Percentiles rank a stretch among this genome's conserved stretches.
Evolutionary conservation across 352 stramenopile species (phyloP).

Genomic region (Globisporangium abappressorium): DNA sequence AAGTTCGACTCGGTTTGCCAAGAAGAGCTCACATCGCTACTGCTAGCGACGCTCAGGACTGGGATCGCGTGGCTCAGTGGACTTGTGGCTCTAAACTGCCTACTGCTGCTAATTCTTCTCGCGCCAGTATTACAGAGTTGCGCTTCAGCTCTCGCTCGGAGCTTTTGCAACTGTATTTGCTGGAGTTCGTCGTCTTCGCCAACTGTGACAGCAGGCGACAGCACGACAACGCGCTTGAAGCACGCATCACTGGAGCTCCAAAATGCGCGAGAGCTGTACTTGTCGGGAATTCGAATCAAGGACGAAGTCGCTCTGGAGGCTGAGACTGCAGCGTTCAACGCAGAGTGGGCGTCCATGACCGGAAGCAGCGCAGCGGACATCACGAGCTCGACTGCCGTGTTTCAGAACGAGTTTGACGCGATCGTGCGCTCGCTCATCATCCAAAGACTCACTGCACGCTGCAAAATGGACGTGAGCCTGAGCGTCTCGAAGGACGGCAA

Average conservation of each 20-base stretch:
- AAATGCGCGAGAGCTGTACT: slow-evolving; percentile 23
- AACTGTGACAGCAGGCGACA: neutral
- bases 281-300: slow-evolving; percentile 17
- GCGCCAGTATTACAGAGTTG: slow-evolving; percentile 12
- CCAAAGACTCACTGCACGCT: slow-evolving; percentile 38
- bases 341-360: slow-evolving; percentile 24
- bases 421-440: slow-evolving; percentile 59
- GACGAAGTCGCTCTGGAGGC: slow-evolving; percentile 12
- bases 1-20: slow-evolving; percentile 23
- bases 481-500: slow-evolving; percentile 48
- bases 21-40: slow-evolving; percentile 21
- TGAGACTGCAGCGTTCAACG: slow-evolving; percentile 23
- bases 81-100: slow-evolving; percentile 13
- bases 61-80: slow-evolving; percentile 16
- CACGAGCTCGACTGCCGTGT: slow-evolving; percentile 16
- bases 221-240: neutral
- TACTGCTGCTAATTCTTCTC: slow-evolving; percentile 21
- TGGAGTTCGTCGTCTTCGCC: neutral
- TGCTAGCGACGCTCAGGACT: slow-evolving; percentile 17
- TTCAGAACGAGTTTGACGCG: slow-evolving; percentile 52
- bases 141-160: neutral
- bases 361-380: slow-evolving; percentile 1
- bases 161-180: slow-evolving; percentile 4
- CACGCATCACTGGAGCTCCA: slow-evolving; percentile 17
- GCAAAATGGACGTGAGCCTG: slow-evolving; percentile 60